phyloP scores from a whole-genome alignment of 768 basidiomycete species.

The Tricholoma sp. region DNA sequence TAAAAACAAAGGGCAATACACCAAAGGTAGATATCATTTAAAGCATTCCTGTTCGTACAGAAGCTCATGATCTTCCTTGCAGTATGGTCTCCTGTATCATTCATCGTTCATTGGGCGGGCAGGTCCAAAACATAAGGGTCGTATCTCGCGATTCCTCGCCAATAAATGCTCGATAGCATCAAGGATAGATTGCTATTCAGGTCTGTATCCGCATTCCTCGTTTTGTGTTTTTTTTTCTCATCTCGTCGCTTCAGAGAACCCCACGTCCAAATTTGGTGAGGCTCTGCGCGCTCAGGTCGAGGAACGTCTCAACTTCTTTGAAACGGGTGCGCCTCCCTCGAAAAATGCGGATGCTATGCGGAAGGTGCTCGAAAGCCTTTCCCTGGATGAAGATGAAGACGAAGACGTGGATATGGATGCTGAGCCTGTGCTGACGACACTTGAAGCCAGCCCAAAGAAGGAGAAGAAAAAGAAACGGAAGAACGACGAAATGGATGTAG shows the following conservation, averaged over 20 bases:
- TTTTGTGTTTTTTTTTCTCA: constrained; percentile 1
- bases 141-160: constrained; percentile 97
- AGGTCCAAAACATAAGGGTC: constrained; percentile 90
- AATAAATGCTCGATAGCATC: constrained; percentile 99
- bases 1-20: constrained; percentile 99
- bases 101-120: constrained; percentile 96
- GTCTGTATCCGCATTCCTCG: constrained; percentile 31
- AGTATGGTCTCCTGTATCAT: constrained; percentile 98
- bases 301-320: constrained; percentile 92
- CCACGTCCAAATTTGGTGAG: constrained; percentile 91
- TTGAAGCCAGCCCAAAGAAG: constrained; percentile 53
- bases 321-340: constrained; percentile 80
- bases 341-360: constrained; percentile 93
- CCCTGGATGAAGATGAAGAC: constrained; percentile 51
- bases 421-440: constrained; percentile 45
- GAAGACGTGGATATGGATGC: constrained; percentile 42
- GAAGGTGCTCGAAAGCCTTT: constrained; percentile 78
- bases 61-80: constrained; percentile 1
- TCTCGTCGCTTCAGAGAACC: constrained; percentile 49
- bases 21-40: constrained; percentile 66
- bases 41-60: neutral
- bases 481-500: constrained; percentile 61
- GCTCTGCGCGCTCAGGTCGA: constrained; percentile 92
- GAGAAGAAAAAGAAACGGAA: constrained; percentile 68
- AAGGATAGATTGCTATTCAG: constrained; percentile 91